phyloP scores from a whole-genome alignment of 2,329 filamentous ascomycete species.

The Epichloe gansuensis region DNA sequence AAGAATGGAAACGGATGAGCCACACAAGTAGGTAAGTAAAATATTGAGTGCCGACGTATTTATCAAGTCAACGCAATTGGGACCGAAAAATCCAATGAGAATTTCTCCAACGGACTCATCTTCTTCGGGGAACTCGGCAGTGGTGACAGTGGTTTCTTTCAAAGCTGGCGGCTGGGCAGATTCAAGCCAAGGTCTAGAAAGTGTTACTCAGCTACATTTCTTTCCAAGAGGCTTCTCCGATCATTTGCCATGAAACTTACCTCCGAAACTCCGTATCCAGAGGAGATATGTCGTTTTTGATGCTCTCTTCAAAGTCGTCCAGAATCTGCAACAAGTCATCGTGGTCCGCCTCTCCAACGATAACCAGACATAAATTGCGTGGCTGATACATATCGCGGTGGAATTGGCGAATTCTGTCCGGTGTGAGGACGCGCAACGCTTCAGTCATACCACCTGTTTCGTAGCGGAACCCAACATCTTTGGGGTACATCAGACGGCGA shows the following conservation, averaged over 20 bases:
- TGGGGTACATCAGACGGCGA: conserved; percentile 70
- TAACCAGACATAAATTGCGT: conserved; percentile 79
- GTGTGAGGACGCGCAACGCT: conserved; percentile 70
- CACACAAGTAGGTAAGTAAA: conserved; percentile 74
- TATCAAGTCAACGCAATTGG: conserved; percentile 59
- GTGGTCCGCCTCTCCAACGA: conserved; percentile 87
- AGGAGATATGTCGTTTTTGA: conserved; percentile 68
- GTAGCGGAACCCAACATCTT: conserved; percentile 85
- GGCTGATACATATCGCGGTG: conserved; percentile 97
- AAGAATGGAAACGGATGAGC: conserved; percentile 82
- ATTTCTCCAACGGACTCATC: conserved; percentile 91
- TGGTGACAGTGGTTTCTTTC: conserved; percentile 59
- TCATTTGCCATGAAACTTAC: conserved; percentile 13
- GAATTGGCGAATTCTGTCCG: conserved; percentile 85
- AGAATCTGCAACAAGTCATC: conserved; percentile 66
- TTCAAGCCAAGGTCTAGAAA: conserved; percentile 68
- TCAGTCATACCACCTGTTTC: conserved; percentile 98
- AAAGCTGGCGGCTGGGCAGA: conserved; percentile 66
- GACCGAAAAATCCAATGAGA: conserved; percentile 74
- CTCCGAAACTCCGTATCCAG: conserved; percentile 64
- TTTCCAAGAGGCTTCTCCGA: too few species aligned
- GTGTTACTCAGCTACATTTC: background rate
- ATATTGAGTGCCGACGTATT: conserved; percentile 63
- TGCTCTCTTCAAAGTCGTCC: conserved; percentile 77
- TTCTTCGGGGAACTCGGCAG: conserved; percentile 86